These are phyloP conservation scores for Yarrowia sp. DNA, from an alignment of 805 yeast genomes.

Conservation along the genomic window DNA sequence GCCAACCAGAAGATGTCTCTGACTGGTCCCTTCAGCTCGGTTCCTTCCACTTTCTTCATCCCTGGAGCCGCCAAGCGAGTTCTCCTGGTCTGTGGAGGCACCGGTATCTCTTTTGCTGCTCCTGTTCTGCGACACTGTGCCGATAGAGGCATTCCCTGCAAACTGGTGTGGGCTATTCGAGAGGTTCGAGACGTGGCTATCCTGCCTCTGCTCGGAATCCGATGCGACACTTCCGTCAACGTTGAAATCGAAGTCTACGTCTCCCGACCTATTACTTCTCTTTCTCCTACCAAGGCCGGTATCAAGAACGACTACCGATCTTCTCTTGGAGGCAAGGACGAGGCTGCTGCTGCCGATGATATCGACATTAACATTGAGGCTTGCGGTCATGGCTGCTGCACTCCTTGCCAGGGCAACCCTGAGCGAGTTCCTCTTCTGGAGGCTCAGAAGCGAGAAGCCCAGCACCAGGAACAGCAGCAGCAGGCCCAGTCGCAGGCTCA, in stretches of 20 bases:
- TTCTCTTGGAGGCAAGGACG: constrained; percentile 28
- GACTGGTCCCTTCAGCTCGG: constrained; percentile 52
- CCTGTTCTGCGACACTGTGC: constrained; percentile 75
- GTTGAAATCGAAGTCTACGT: constrained; percentile 38
- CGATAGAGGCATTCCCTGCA: constrained; percentile 69
- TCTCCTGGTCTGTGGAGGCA: constrained; percentile 60
- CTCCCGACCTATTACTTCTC: constrained; percentile 20
- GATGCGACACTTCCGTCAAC: constrained; percentile 41
- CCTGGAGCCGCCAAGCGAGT: constrained; percentile 55
- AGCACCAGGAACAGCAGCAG: constrained; percentile 2
- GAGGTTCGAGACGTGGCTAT: constrained; percentile 80
- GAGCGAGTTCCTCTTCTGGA: constrained; percentile 35
- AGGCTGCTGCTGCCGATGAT: constrained; percentile 36
- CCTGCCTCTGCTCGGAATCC: constrained; percentile 71
- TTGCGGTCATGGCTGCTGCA: constrained; percentile 33
- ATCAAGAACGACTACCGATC: constrained; percentile 19
- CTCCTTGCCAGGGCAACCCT: constrained; percentile 36
- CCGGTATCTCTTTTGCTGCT: constrained; percentile 81
- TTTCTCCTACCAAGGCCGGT: constrained; percentile 6
- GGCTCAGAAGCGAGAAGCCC: constrained; percentile 33
- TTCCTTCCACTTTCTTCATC: constrained; percentile 55
- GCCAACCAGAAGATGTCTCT: constrained; percentile 49
- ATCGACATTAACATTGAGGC: constrained; percentile 35
- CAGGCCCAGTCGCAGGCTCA: constrained; percentile 8
- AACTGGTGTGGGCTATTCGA: constrained; percentile 86